These are phyloP conservation scores for Elongisporangium prolatum DNA, from an alignment of 352 stramenopile genomes.

Conservation along the genomic window DNA sequence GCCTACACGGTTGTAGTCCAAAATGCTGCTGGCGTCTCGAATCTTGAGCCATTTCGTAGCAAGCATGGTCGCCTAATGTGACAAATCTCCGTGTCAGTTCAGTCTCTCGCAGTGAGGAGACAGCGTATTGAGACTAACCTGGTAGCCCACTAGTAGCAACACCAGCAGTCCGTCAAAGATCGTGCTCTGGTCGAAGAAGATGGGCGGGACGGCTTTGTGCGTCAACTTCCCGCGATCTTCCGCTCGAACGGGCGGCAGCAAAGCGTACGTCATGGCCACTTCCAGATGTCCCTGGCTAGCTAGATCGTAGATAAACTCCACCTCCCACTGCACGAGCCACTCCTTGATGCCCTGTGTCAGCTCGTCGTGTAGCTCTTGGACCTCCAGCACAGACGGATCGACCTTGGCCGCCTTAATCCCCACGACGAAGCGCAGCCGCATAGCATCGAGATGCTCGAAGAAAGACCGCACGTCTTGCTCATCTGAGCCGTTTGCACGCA, in stretches of 20 bases:
- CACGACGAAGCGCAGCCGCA: conserved; percentile 55
- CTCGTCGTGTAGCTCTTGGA: not conserved
- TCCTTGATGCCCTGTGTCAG: conserved; percentile 27
- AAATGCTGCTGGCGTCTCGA: too few relatives aligned
- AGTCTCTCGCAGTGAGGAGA: too few relatives aligned
- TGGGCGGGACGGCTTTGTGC: conserved; percentile 26
- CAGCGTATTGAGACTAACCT: conserved; percentile 27
- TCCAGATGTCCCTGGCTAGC: conserved; percentile 69
- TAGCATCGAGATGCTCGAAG: conserved; percentile 60
- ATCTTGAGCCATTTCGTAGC: too few relatives aligned
- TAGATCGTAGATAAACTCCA: conserved; percentile 63
- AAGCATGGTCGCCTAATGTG: too few relatives aligned
- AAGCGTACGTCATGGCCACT: conserved; percentile 50
- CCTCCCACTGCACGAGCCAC: conserved; percentile 25
- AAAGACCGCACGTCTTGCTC: conserved; percentile 40
- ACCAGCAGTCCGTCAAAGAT: conserved; percentile 43
- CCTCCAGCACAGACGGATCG: not conserved
- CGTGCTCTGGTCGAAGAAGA: conserved; percentile 41
- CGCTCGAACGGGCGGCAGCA: conserved; percentile 11
- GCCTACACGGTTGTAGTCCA: too few relatives aligned
- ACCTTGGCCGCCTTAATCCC: conserved; percentile 32
- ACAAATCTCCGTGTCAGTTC: too few relatives aligned
- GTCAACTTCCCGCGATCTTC: conserved; percentile 4
- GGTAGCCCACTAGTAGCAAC: conserved; percentile 33
- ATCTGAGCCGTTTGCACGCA: too few relatives aligned